A percentile compares a stretch with the other conserved stretches of the same genome.
Evolutionary conservation across 2,329 filamentous ascomycete genomes (phyloP).

Genomic region (Aspergillus novofumigatus): DNA sequence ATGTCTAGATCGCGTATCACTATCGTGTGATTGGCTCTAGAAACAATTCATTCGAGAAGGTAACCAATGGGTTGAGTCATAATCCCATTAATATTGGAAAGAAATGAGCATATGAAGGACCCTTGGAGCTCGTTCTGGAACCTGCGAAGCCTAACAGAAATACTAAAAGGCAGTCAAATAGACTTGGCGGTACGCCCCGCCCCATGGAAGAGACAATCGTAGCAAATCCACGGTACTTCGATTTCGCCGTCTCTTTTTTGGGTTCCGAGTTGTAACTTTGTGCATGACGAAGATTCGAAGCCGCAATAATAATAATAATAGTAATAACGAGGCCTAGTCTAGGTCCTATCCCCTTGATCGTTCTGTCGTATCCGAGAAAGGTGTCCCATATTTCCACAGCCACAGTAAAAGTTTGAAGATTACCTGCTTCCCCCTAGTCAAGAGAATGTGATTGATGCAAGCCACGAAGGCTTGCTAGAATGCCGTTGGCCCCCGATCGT

Average conservation of each 20-base stretch:
- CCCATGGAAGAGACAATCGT: neutral
- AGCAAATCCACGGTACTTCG: neutral
- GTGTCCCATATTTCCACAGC: neutral
- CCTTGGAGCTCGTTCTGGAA: neutral
- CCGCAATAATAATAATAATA: neutral
- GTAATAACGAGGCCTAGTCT: neutral
- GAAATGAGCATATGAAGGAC: neutral
- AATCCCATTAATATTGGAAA: neutral
- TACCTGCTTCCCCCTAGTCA: neutral
- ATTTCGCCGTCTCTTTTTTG: neutral
- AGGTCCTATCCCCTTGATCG: neutral
- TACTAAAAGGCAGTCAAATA: neutral
- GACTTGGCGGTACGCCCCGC: neutral
- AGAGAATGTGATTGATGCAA: neutral
- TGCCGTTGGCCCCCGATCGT: neutral
- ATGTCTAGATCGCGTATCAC: neutral
- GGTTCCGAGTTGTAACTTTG: neutral
- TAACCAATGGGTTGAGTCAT: neutral
- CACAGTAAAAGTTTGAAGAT: neutral
- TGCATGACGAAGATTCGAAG: neutral
- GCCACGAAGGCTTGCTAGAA: neutral
- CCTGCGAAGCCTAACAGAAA: neutral
- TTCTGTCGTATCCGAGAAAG: neutral
- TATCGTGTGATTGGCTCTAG: neutral
- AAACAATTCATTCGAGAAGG: neutral